Evolutionary conservation across 139 green algal species (phyloP).

Genomic region (Gonium pectorale): DNA sequence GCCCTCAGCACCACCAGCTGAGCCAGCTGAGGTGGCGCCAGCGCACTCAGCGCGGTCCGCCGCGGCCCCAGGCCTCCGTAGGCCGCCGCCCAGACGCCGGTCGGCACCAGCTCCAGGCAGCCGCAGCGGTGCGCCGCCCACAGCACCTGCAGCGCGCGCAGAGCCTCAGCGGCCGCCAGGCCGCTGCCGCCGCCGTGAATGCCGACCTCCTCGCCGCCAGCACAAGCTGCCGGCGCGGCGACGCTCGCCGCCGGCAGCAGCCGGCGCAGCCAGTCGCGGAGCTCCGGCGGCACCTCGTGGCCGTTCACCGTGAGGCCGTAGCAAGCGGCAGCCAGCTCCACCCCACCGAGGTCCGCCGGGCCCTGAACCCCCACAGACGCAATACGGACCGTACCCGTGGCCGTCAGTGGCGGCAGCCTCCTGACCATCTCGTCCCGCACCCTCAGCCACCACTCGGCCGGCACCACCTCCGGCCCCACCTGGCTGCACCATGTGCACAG

Average conservation of each 20-base stretch:
- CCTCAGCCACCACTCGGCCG: background rate
- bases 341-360: no score
- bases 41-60: background rate
- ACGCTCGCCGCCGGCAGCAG: background rate
- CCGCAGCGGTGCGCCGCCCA: background rate
- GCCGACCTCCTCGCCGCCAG: no score
- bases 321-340: background rate
- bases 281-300: background rate
- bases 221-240: no score
- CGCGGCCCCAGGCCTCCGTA: background rate
- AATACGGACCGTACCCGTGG: no score
- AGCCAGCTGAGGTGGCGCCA: background rate
- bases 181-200: no score
- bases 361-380: no score
- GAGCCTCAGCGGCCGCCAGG: no score
- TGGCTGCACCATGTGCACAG: background rate
- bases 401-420: no score
- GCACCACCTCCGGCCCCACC: background rate
- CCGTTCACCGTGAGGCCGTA: background rate
- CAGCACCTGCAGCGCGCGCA: background rate
- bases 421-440: background rate
- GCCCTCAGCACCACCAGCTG: conserved; percentile 3
- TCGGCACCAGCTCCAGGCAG: background rate
- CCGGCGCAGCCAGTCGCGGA: background rate
- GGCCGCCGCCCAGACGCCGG: background rate